Evolutionary conservation across 2,329 filamentous ascomycete species (phyloP).

Genomic region (Annulohypoxylon truncatum): DNA sequence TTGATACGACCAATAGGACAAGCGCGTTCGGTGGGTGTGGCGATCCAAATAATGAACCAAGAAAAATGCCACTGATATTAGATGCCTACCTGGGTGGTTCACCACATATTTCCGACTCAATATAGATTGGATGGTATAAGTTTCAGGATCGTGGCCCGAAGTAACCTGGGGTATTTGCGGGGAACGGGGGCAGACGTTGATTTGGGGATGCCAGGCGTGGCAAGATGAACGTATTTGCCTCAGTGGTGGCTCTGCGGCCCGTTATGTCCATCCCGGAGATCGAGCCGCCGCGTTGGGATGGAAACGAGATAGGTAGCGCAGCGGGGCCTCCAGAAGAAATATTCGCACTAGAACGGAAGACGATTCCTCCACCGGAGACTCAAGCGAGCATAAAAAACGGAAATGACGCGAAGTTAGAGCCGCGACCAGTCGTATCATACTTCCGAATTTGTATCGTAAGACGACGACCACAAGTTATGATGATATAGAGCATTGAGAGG

Average conservation of each 20-base stretch:
- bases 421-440: slow-evolving; percentile 14
- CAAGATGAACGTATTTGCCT: slow-evolving; percentile 25
- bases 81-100: slow-evolving; percentile 20
- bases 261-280: slow-evolving; percentile 41
- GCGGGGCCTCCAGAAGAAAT: slow-evolving; percentile 21
- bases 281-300: slow-evolving; percentile 27
- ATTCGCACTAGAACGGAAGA: slow-evolving; percentile 22
- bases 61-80: slow-evolving; percentile 22
- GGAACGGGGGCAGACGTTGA: slow-evolving; percentile 31
- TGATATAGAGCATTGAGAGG: not conserved
- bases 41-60: slow-evolving; percentile 36
- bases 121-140: slow-evolving; percentile 38
- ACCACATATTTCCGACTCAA: slow-evolving; percentile 34
- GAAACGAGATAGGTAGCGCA: slow-evolving; percentile 21
- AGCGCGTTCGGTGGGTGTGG: not conserved
- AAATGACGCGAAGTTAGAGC: slow-evolving; percentile 28
- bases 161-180: slow-evolving; percentile 41
- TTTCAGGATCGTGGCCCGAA: slow-evolving; percentile 40
- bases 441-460: slow-evolving; percentile 15
- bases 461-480: not conserved
- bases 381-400: slow-evolving; percentile 22
- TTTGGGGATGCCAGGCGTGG: slow-evolving; percentile 32
- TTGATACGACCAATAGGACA: slow-evolving; percentile 25
- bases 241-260: slow-evolving; percentile 37
- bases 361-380: slow-evolving; percentile 14